These are phyloP conservation scores for Amylocarpus encephaloides DNA, from an alignment of 2,329 filamentous ascomycete species.

Conservation along the genomic window DNA sequence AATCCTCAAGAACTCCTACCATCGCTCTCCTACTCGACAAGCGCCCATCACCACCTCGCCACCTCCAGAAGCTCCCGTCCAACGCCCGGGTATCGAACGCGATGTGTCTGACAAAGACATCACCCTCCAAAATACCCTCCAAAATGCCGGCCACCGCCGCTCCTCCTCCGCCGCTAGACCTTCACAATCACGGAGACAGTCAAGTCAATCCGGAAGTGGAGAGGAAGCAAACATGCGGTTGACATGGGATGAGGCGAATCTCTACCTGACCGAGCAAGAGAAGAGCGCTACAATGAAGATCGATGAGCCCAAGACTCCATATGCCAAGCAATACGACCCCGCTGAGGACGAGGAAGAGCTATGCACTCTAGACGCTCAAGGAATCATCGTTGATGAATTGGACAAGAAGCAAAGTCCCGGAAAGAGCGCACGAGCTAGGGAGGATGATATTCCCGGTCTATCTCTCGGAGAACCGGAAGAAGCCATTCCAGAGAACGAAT, in stretches of 20 bases:
- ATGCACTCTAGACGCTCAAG: slow-evolving; percentile 57
- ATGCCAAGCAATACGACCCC: slow-evolving; percentile 86
- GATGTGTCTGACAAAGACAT: slow-evolving; percentile 71
- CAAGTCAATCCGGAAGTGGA: slow-evolving; percentile 24
- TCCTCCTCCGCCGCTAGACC: slow-evolving; percentile 70
- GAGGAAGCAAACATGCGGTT: slow-evolving; percentile 62
- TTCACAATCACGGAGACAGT: slow-evolving; percentile 38
- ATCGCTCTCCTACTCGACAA: slow-evolving; percentile 46
- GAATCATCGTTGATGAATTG: slow-evolving; percentile 62
- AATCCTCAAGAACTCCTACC: slow-evolving; percentile 87
- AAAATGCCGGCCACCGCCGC: slow-evolving; percentile 84
- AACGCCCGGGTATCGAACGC: slow-evolving; percentile 27
- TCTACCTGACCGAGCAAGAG: slow-evolving; percentile 95
- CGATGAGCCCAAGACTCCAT: slow-evolving; percentile 95
- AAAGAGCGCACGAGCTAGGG: slow-evolving; percentile 31
- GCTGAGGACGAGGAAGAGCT: slow-evolving; percentile 73
- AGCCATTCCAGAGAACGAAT: slow-evolving; percentile 45
- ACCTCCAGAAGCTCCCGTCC: slow-evolving; percentile 30
- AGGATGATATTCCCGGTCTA: slow-evolving; percentile 84
- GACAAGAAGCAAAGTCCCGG: slow-evolving; percentile 40
- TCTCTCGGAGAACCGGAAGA: slow-evolving; percentile 92
- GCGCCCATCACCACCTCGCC: slow-evolving; percentile 38
- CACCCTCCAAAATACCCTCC: slow-evolving; percentile 87
- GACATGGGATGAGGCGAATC: slow-evolving; percentile 98
- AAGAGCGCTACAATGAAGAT: slow-evolving; percentile 98